A percentile compares a stretch with the other conserved stretches of the same genome.
phyloP scores from a whole-genome alignment of 1,284 basidiomycete species.

The Ustilago shanxiensis region DNA sequence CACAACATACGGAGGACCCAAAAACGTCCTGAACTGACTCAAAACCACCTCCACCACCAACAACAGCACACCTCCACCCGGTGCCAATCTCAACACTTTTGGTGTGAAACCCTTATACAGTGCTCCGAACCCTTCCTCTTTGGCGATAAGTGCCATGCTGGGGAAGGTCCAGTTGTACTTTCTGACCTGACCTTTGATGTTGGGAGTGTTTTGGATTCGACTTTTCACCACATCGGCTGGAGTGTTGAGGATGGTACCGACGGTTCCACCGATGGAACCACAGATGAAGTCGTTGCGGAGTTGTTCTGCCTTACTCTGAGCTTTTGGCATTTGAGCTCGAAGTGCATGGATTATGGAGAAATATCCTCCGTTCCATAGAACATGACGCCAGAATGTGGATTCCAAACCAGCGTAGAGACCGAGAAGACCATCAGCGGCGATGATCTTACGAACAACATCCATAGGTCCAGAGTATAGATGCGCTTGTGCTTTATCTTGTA shows the following conservation, averaged over 20 bases:
- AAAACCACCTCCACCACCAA: constrained; percentile 72
- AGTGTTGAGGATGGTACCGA: constrained; percentile 83
- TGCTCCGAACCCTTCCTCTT: constrained; percentile 88
- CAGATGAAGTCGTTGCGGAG: constrained; percentile 93
- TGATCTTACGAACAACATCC: constrained; percentile 90
- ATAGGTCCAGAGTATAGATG: constrained; percentile 86
- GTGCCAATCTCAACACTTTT: constrained; percentile 80
- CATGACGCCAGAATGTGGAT: constrained; percentile 61
- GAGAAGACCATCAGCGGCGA: constrained; percentile 86
- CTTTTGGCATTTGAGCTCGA: constrained; percentile 82
- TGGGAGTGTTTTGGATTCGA: constrained; percentile 82
- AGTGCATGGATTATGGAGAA: constrained; percentile 84
- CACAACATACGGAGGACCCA: constrained; percentile 64
- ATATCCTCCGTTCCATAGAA: constrained; percentile 76
- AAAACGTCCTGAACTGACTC: constrained; percentile 48
- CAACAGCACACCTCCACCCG: constrained; percentile 92
- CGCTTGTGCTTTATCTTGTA: constrained; percentile 91
- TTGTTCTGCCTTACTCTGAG: constrained; percentile 76
- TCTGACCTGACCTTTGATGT: constrained; percentile 70
- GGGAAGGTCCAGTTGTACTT: constrained; percentile 90
- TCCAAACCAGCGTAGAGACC: constrained; percentile 78
- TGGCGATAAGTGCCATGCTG: constrained; percentile 80
- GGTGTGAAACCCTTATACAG: constrained; percentile 92
- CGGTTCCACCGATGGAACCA: constrained; percentile 88
- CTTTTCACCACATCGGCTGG: constrained; percentile 94